Conservation (phyloP, 192 early-diverging fungal species). For the Backusella tarrabulga region DNA sequence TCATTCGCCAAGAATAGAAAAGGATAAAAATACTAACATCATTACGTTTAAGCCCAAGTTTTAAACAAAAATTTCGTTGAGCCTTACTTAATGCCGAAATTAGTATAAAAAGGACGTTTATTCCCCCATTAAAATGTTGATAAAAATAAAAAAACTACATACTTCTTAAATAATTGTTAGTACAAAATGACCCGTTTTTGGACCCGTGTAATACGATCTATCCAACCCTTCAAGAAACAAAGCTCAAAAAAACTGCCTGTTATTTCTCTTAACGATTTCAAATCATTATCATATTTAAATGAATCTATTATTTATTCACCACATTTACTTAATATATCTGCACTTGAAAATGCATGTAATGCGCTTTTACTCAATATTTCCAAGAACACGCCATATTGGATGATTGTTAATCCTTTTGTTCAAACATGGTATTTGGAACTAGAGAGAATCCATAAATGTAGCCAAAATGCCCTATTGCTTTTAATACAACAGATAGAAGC, state of each 20-base stretch:
- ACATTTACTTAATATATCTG: not conserved
- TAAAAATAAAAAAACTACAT: not conserved
- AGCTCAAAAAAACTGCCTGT: not conserved
- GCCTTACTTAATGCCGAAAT: not conserved
- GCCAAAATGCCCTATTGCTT: not conserved
- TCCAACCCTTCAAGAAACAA: not conserved
- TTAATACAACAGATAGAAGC: not conserved
- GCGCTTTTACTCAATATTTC: not conserved
- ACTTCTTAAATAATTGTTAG: not conserved
- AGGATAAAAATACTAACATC: not conserved
- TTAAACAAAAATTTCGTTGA: not conserved
- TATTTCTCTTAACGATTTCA: not conserved
- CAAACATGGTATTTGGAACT: slow-evolving; percentile 1
- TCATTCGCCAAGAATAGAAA: not conserved
- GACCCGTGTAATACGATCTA: not conserved
- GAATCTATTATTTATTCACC: slow-evolving; percentile 4
- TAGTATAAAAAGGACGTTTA: not conserved
- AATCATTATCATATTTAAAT: slow-evolving; percentile 1
- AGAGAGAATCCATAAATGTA: not conserved
- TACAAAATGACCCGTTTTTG: not conserved
- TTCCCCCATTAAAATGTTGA: not conserved
- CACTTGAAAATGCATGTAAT: slow-evolving; percentile 3
- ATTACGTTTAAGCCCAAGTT: not conserved
- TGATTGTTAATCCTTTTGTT: slow-evolving; percentile 6
- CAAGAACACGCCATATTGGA: slow-evolving; percentile 7